These are phyloP conservation scores for Neurospora intermedia DNA, from an alignment of 495 filamentous ascomycete species.

Conservation along the genomic window DNA sequence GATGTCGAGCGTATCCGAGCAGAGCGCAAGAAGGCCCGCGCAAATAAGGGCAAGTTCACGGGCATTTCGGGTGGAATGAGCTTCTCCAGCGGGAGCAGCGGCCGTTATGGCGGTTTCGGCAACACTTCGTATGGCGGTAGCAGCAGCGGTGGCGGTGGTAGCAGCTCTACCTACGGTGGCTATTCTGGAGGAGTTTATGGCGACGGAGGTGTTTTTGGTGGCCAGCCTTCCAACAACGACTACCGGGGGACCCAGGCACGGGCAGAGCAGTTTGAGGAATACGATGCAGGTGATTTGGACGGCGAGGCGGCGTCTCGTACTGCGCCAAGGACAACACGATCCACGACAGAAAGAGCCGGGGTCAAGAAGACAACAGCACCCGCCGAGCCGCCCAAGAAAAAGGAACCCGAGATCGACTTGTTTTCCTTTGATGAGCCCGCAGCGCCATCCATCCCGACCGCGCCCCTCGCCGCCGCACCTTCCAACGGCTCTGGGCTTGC, in stretches of 20 bases:
- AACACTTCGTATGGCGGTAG: constrained; percentile 33
- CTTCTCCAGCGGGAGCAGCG: constrained; percentile 39
- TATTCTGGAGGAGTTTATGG: constrained; percentile 87
- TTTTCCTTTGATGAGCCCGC: constrained; percentile 74
- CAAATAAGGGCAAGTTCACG: constrained; percentile 85
- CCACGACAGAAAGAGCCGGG: constrained; percentile 25
- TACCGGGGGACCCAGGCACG: constrained; percentile 47
- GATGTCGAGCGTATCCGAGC: constrained; percentile 89
- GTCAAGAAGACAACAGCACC: constrained; percentile 38
- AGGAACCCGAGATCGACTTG: constrained; percentile 78
- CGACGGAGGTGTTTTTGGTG: constrained; percentile 82
- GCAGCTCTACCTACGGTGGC: constrained; percentile 57
- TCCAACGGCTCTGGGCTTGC: constrained; percentile 43
- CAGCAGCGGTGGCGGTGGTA: constrained; percentile 48
- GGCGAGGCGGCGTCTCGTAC: constrained; percentile 38
- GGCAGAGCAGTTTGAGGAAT: constrained; percentile 83
- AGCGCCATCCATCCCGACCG: constrained; percentile 31
- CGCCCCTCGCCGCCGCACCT: constrained; percentile 35
- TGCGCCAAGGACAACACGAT: constrained; percentile 31
- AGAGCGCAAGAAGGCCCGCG: constrained; percentile 87
- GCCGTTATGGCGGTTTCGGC: constrained; percentile 82
- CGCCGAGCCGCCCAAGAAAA: constrained; percentile 55
- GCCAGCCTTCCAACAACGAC: constrained; percentile 41
- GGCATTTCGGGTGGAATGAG: constrained; percentile 74
- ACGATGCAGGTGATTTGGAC: constrained; percentile 71